A percentile compares a stretch with the other conserved stretches of the same genome.
Conservation (phyloP, 306 rosid genomes). For the Luffa aegyptiaca region DNA sequence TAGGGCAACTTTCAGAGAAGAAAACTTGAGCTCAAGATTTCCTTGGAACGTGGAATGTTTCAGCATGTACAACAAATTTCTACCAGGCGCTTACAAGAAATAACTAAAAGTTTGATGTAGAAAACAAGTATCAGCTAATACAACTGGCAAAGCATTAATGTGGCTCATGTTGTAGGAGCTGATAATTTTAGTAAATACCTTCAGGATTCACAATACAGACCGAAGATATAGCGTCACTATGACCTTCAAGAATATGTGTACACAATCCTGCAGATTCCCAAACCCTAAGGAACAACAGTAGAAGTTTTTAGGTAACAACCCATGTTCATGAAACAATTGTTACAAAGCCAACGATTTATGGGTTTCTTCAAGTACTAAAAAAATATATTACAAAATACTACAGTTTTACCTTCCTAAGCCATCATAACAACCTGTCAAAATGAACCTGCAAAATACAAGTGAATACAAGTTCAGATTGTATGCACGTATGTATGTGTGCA, state of each 20-base stretch:
- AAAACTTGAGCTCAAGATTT: background rate
- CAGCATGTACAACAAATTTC: background rate
- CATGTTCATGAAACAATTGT: background rate
- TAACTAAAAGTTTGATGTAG: background rate
- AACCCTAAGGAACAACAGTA: conserved; percentile 32
- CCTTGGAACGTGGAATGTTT: background rate
- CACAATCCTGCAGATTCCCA: conserved; percentile 73
- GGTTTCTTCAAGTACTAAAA: background rate
- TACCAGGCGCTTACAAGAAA: background rate
- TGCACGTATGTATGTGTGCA: background rate
- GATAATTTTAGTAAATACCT: conserved; percentile 29
- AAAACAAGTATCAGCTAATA: background rate
- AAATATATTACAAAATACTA: background rate
- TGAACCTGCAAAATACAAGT: conserved; percentile 53
- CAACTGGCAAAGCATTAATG: background rate
- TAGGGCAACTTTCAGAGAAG: background rate
- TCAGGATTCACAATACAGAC: conserved; percentile 42
- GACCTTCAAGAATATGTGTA: conserved; percentile 78
- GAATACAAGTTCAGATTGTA: background rate
- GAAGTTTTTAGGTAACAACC: background rate
- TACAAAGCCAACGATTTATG: background rate
- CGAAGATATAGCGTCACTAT: conserved; percentile 61
- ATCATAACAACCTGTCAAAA: conserved; percentile 94
- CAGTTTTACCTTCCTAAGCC: conserved; percentile 66
- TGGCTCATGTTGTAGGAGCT: background rate